These are phyloP conservation scores for Amanita exitialis DNA, from an alignment of 768 basidiomycete species.

Conservation along the genomic window DNA sequence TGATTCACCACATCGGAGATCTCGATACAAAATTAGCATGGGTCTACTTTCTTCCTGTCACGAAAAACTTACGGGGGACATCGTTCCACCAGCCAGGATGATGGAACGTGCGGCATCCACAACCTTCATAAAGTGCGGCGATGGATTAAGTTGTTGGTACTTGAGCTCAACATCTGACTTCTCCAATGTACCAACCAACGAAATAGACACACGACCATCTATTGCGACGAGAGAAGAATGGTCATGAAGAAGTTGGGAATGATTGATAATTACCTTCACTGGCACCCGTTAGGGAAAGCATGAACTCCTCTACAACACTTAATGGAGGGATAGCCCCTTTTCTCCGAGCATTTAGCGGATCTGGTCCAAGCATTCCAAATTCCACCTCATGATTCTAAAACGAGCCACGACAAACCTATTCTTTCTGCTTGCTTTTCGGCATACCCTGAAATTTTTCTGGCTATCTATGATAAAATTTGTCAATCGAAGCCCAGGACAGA, in stretches of 20 bases:
- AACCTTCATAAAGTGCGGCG: conserved; percentile 78
- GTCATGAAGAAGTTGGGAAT: not conserved
- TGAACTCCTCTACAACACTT: conserved; percentile 70
- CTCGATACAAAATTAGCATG: conserved; percentile 28
- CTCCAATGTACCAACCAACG: conserved; percentile 26
- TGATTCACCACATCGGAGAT: conserved; percentile 82
- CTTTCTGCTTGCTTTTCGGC: conserved; percentile 49
- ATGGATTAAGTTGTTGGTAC: conserved; percentile 90
- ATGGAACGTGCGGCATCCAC: conserved; percentile 74
- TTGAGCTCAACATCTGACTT: conserved; percentile 56
- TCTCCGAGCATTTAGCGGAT: conserved; percentile 11
- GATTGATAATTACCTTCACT: conserved; percentile 46
- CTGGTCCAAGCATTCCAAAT: not conserved
- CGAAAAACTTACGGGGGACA: conserved; percentile 76
- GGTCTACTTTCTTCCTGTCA: not conserved
- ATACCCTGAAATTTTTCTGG: conserved; percentile 81
- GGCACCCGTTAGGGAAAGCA: conserved; percentile 65
- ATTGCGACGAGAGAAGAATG: not conserved
- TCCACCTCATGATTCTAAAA: not conserved
- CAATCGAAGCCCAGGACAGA: not conserved
- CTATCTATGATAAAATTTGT: conserved; percentile 30
- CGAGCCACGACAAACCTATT: conserved; percentile 20
- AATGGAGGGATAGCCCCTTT: conserved; percentile 59
- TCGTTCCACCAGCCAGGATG: conserved; percentile 93
- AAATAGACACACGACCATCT: conserved; percentile 75